A percentile compares a stretch with the other conserved stretches of the same genome.
phyloP scores from a whole-genome alignment of 208 protist species.

The Trypanosoma avium region DNA sequence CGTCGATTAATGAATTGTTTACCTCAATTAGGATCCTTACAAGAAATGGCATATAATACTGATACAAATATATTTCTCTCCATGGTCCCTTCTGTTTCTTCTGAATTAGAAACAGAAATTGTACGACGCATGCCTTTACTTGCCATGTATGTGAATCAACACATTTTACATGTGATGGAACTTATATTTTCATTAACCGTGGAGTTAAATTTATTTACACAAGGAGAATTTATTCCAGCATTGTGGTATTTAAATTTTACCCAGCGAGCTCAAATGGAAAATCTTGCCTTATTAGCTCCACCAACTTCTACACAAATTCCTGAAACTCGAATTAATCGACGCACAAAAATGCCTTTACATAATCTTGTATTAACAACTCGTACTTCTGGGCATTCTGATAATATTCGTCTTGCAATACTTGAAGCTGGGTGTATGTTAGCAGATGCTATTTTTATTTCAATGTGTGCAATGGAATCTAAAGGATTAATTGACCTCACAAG shows the following conservation, averaged over 20 bases:
- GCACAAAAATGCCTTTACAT: conserved; percentile 68
- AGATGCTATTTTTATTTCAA: conserved; percentile 65
- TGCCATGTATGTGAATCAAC: conserved; percentile 66
- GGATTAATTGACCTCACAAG: conserved; percentile 65
- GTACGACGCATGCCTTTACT: conserved; percentile 57
- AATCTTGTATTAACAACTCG: conserved; percentile 82
- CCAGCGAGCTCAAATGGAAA: conserved; percentile 67
- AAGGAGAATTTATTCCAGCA: conserved; percentile 66
- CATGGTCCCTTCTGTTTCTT: conserved; percentile 35
- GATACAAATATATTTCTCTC: conserved; percentile 77
- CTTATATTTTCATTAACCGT: conserved; percentile 64
- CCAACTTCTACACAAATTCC: conserved; percentile 39
- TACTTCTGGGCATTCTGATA: conserved; percentile 36
- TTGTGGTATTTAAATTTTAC: conserved; percentile 82
- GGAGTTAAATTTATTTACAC: conserved; percentile 77
- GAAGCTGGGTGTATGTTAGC: conserved; percentile 62
- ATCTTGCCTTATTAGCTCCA: conserved; percentile 54
- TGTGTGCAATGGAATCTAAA: conserved; percentile 75
- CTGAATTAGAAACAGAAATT: conserved; percentile 50
- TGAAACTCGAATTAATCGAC: conserved; percentile 77
- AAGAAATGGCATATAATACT: conserved; percentile 68
- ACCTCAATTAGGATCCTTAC: conserved; percentile 49
- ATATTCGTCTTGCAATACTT: conserved; percentile 40
- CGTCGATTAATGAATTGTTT: conserved; percentile 76
- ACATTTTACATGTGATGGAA: conserved; percentile 72